Evolutionary conservation across 1,139 yeast genomes (phyloP), one percentile per base, ranked within the genome.

Genomic region (Candida frijolesensis): DNA sequence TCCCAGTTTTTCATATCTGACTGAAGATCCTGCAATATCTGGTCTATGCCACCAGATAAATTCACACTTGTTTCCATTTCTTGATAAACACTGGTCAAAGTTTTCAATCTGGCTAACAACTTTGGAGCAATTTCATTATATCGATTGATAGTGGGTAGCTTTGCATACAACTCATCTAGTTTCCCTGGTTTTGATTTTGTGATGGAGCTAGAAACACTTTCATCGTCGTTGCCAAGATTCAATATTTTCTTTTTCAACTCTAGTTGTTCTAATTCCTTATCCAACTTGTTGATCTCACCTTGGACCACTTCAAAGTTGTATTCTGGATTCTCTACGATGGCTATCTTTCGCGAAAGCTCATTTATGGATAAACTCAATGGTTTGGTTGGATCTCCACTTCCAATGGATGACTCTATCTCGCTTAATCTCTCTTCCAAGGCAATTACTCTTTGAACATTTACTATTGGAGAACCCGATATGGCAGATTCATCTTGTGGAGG

Each of bases 31-130:
- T 58, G 57, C 14, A 84, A 52, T 11, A 63, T 59, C 27, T 57
- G 42, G 48, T 82, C 83, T 34, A 82, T 53, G 7, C 57, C 57
- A 8, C 57, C 57, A 6, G 69, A 63, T n/a, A 67, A 62, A 4
- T 59, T 57, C 4, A 71, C 64, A 8, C 67, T 58, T 19, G 56
- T 61, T 8, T 70, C 70, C 34, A 72, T 52, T 22, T 74, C 78
- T 5, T 71, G 57, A 58, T 83, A 87, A 1, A 82, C 66, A 0
- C 60, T 63, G 51, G 75, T 72, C 44, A 83, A 65, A 0, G 78
- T 64, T 51, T 76, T 72, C 32, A 84, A 64, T 39, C 89, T 63
- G 12, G 64, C 58, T 2, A 79, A 49, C 1, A 82, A 49, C 3
- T 65, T 59, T 0, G 86, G 85, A 0, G 82, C 62, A 1, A 64